A percentile compares a stretch with the other conserved stretches of the same genome.
Conservation (phyloP, 148 eudicot species). For the Rhododendron kiyosumense region DNA sequence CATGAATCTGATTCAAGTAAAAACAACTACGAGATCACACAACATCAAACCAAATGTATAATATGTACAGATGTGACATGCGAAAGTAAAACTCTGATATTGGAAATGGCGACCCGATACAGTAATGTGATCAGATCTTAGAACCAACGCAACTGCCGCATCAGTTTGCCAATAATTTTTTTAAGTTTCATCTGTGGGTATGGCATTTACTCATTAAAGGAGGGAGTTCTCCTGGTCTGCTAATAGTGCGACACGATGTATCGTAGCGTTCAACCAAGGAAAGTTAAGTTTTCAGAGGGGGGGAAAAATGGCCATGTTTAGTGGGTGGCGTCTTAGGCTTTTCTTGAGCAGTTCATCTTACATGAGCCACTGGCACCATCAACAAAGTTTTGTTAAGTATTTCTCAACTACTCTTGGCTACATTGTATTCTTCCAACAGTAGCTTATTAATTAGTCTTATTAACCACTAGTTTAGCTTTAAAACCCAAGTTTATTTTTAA, state of each 20-base stretch:
- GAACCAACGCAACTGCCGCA: neutral
- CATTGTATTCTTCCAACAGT: neutral
- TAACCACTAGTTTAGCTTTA: too few species aligned
- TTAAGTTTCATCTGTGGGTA: neutral
- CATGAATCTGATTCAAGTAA: slow-evolving; percentile 49
- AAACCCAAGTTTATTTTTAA: too few species aligned
- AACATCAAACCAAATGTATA: neutral
- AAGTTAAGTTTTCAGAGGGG: neutral
- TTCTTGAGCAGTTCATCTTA: neutral
- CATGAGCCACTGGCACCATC: neutral
- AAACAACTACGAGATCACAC: too few species aligned
- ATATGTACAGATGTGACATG: neutral
- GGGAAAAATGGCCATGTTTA: too few species aligned
- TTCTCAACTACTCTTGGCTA: neutral
- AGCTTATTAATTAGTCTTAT: too few species aligned
- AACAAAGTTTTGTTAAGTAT: neutral
- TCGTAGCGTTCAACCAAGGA: neutral
- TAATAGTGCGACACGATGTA: too few species aligned
- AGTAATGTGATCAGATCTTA: neutral
- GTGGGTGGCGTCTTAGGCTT: neutral
- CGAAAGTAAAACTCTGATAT: neutral
- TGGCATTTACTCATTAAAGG: neutral
- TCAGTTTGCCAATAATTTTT: neutral
- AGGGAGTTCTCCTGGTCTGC: too few species aligned
- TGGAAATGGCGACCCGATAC: neutral